These are phyloP conservation scores for Aspergillus mulundensis DNA, from an alignment of 495 filamentous ascomycete species.

Conservation along the genomic window DNA sequence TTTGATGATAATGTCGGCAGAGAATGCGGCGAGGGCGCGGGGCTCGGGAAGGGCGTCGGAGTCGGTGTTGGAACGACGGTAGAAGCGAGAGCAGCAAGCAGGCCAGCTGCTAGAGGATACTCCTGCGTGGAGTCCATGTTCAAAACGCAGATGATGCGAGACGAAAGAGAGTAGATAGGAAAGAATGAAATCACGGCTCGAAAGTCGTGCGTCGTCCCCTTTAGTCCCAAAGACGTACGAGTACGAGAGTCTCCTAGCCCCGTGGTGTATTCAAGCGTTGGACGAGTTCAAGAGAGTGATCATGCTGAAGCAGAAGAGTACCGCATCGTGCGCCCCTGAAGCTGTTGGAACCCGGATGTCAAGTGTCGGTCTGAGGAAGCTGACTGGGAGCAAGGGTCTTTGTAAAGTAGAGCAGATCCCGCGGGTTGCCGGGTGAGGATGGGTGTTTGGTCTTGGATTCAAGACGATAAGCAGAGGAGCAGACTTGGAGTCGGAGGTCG, in stretches of 20 bases:
- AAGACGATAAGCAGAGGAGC: neutral
- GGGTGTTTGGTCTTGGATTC: neutral
- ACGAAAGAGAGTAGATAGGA: slow-evolving; percentile 1
- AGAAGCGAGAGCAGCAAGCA: slow-evolving; percentile 29
- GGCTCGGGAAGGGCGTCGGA: slow-evolving; percentile 15
- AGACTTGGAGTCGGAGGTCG: neutral
- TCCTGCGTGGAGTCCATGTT: slow-evolving; percentile 18
- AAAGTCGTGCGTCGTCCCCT: neutral
- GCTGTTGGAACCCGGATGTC: neutral
- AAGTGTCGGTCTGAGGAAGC: neutral
- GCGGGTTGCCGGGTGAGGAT: neutral
- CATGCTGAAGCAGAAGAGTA: slow-evolving; percentile 10
- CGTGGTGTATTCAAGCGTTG: neutral
- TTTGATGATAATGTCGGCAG: slow-evolving; percentile 16
- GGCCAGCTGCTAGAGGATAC: slow-evolving; percentile 21
- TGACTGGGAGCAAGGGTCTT: neutral
- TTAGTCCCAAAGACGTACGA: neutral
- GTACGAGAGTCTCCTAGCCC: slow-evolving; percentile 1
- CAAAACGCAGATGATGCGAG: neutral
- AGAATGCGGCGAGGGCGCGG: slow-evolving; percentile 13
- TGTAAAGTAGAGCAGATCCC: neutral
- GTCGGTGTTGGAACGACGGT: slow-evolving; percentile 20
- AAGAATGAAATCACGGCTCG: neutral
- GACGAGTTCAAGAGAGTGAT: slow-evolving; percentile 4
- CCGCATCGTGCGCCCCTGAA: slow-evolving; percentile 9